Percentiles rank a stretch among this genome's conserved stretches.
Evolutionary conservation across 768 basidiomycete genomes (phyloP).

Genomic region (Leccinum longicurvipes): DNA sequence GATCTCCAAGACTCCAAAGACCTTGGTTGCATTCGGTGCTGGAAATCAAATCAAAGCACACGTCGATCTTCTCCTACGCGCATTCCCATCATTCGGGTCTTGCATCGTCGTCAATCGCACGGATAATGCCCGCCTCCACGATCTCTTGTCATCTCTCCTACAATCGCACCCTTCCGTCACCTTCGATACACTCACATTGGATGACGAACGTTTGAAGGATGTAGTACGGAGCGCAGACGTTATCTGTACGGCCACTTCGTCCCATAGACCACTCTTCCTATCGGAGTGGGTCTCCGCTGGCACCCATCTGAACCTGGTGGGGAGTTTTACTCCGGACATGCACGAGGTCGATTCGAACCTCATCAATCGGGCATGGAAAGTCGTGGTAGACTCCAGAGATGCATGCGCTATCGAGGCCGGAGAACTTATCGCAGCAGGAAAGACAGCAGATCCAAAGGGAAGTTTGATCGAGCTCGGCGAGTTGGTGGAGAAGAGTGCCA

Average conservation of each 20-base stretch:
- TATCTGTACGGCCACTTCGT: constrained; percentile 74
- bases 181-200: constrained; percentile 10
- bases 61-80: constrained; percentile 54
- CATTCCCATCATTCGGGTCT: constrained; percentile 49
- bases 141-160: constrained; percentile 34
- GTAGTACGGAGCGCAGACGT: constrained; percentile 34
- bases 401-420: constrained; percentile 80
- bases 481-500: constrained; percentile 36
- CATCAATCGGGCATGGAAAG: constrained; percentile 48
- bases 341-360: constrained; percentile 64
- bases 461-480: constrained; percentile 71
- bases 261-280: constrained; percentile 67
- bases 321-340: constrained; percentile 82
- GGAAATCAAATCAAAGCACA: constrained; percentile 71
- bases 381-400: constrained; percentile 72
- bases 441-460: constrained; percentile 37
- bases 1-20: constrained; percentile 37
- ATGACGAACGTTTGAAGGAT: constrained; percentile 9
- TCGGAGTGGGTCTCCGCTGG: constrained; percentile 58
- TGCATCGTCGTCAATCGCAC: constrained; percentile 68
- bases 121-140: constrained; percentile 42
- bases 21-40: constrained; percentile 65
- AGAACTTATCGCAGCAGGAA: constrained; percentile 57
- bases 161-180: constrained; percentile 24
- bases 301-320: constrained; percentile 72